A percentile compares a stretch with the other conserved stretches of the same genome.
phyloP scores from a whole-genome alignment of 2,329 filamentous ascomycete species.

The Apiospora phragmitis region DNA sequence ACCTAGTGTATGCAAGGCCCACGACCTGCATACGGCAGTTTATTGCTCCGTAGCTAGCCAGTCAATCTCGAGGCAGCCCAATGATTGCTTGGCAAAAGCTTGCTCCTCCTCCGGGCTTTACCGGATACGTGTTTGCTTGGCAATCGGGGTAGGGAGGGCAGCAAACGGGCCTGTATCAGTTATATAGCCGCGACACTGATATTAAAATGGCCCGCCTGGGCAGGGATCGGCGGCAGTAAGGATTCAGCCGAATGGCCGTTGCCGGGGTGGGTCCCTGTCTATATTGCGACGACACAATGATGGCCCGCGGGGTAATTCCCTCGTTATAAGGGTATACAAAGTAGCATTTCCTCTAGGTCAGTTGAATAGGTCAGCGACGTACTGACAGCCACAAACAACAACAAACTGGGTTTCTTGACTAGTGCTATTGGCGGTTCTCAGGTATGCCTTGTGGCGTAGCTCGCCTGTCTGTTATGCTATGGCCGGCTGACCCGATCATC shows the following conservation, averaged over 20 bases:
- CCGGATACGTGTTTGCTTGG: background rate
- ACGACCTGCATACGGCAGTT: background rate
- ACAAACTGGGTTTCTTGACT: no score
- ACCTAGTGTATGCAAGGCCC: background rate
- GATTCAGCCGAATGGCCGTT: background rate
- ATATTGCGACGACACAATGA: background rate
- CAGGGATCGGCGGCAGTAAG: background rate
- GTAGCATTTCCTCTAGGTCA: no score
- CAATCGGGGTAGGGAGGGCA: background rate
- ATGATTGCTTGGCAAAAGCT: background rate
- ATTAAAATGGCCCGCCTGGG: background rate
- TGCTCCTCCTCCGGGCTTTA: background rate
- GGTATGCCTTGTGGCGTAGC: no score
- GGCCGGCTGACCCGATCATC: no score
- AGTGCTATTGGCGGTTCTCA: no score
- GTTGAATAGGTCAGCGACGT: no score
- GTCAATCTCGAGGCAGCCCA: background rate
- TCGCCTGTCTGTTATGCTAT: no score
- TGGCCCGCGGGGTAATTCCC: background rate
- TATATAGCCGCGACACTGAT: background rate
- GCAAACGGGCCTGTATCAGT: background rate
- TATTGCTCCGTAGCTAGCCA: background rate
- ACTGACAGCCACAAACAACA: no score
- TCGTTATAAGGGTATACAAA: background rate
- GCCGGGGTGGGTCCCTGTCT: background rate